Percentiles rank a stretch among this genome's conserved stretches.
phyloP scores from a whole-genome alignment of 129 eudicot species.

The Lactuca saligna region DNA sequence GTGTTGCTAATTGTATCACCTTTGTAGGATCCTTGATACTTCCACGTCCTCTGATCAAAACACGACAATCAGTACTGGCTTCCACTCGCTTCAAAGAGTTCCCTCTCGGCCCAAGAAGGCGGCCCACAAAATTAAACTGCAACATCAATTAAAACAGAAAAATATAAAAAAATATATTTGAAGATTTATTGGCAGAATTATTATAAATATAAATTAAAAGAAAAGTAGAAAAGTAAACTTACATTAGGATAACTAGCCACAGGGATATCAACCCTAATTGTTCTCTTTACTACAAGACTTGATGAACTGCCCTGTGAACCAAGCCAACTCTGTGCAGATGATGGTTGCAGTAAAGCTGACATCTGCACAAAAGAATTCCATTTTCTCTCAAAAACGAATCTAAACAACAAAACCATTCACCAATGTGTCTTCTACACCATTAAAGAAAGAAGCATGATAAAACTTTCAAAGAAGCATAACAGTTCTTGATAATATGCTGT shows the following conservation, averaged over 20 bases:
- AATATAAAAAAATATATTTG: no score
- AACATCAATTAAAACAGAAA: constrained; percentile 15
- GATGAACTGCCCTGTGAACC: constrained; percentile 94
- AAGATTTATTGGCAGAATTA: not conserved
- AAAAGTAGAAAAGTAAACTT: constrained; percentile 14
- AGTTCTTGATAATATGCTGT: constrained; percentile 8
- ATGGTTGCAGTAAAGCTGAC: constrained; percentile 71
- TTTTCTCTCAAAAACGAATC: constrained; percentile 18
- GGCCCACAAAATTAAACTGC: constrained; percentile 96
- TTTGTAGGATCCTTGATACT: constrained; percentile 97
- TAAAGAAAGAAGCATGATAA: constrained; percentile 15
- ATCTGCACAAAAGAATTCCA: constrained; percentile 62
- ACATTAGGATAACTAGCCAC: constrained; percentile 88
- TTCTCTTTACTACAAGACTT: constrained; percentile 82
- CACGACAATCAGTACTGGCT: constrained; percentile 95
- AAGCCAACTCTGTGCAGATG: constrained; percentile 89
- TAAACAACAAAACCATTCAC: not conserved
- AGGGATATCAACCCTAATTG: constrained; percentile 92
- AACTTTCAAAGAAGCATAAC: constrained; percentile 11
- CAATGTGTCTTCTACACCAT: constrained; percentile 5
- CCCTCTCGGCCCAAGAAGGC: constrained; percentile 98
- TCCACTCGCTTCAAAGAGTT: constrained; percentile 97
- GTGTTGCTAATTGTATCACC: constrained; percentile 38
- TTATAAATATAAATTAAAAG: constrained; percentile 4
- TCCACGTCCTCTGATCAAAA: constrained; percentile 96